Evolutionary conservation across 352 stramenopile species (phyloP).

Genomic region (Blastocystis sp.): DNA sequence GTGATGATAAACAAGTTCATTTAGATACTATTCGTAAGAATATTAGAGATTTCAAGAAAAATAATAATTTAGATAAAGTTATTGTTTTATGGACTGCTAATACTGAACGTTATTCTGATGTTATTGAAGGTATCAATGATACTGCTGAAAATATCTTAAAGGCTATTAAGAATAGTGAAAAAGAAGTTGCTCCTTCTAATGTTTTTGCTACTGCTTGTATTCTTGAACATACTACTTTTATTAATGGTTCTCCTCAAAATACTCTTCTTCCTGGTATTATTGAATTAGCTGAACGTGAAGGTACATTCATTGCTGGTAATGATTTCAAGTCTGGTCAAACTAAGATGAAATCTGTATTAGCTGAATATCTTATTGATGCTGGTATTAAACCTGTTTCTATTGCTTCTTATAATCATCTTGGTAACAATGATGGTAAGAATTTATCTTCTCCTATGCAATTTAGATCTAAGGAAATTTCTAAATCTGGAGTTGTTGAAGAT

Average conservation of each 20-base stretch:
- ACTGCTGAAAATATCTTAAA: conserved; percentile 81
- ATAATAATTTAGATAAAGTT: conserved; percentile 79
- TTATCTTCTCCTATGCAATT: conserved; percentile 91
- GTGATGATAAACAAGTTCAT: conserved; percentile 73
- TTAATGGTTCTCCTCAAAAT: conserved; percentile 96
- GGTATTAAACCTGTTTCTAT: conserved; percentile 96
- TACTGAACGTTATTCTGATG: conserved; percentile 88
- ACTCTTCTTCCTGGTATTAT: conserved; percentile 92
- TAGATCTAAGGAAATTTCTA: conserved; percentile 97
- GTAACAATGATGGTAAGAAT: conserved; percentile 99
- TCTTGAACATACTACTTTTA: conserved; percentile 89
- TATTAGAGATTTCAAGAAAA: conserved; percentile 83
- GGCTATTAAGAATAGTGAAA: conserved; percentile 77
- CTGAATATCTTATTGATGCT: conserved; percentile 93
- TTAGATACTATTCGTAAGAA: conserved; percentile 54
- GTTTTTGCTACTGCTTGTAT: conserved; percentile 92
- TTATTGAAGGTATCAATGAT: conserved; percentile 91
- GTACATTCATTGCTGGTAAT: conserved; percentile 86
- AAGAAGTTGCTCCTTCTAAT: conserved; percentile 74
- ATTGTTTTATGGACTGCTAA: conserved; percentile 98
- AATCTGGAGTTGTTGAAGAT: conserved; percentile 94
- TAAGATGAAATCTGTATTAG: conserved; percentile 95
- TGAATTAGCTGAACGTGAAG: conserved; percentile 72
- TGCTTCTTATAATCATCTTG: conserved; percentile 97
- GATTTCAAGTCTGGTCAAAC: conserved; percentile 99